Base-by-base conservation (phyloP, 306 rosid genomes). In the Prunus kanzakura region DNA sequence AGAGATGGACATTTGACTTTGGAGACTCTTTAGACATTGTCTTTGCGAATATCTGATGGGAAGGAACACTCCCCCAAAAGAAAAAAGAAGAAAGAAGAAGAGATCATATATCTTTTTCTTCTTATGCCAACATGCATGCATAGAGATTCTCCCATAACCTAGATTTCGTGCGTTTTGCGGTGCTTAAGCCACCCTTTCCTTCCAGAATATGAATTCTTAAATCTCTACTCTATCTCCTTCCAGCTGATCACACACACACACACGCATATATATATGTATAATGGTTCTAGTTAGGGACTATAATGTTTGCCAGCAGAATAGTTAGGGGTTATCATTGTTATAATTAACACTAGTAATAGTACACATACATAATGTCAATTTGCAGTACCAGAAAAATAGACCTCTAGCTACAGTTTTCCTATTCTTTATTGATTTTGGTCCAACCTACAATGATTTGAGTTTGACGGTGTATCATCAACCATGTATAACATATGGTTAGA, bases 71-170 rank as follows among this genome's bases (percentile, higher is more conserved):
- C 9, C 52, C 1, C 52, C 41, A 23, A 19, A 49, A 46, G 41
- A 41, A 46, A 13, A 69, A 10, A 35, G 41, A 35, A 35, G 41
- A 35, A 47, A 46, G 72, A n/a, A 67, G 15, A 12, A 12, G 3
- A 47, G 52, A 13, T 47, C 52, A 47, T 47, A 12, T 47, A 11
- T 47, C 4, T 47, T 47, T 47, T 13, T 47, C 16, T 2, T 66
- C 15, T 69, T 47, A 16, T 49, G 19, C 38, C 10, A 38, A 18
- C 2, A 2, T 55, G 67, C 76, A 38, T 47, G 69, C 43, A 38
- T 38, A 77, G 76, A 61, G 77, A 78, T 71, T 78, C 43, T 78
- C 72, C 49, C 46, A 50, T 32, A 19, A 29, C 9, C 43, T 38
- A 38, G 43, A 38, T 38, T 38, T 38, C 43, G 43, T 38, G 43